Evolutionary conservation across 1,139 yeast genomes (phyloP), one percentile per base, ranked within the genome.

Genomic region (Diutina pseudorugosa): DNA sequence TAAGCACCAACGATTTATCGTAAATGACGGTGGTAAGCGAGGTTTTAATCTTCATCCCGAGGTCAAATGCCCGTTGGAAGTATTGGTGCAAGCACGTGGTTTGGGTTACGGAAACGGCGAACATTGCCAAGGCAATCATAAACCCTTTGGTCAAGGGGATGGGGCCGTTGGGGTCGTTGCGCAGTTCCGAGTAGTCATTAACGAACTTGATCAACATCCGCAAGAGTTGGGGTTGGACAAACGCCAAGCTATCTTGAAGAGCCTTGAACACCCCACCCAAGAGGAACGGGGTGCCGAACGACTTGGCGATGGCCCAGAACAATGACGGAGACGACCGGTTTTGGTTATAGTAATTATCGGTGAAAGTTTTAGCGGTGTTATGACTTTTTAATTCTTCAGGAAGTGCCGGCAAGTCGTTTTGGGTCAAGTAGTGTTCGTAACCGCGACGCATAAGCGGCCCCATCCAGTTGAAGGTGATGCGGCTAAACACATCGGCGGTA

Each of bases 401-500:
- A 55, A 93, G 74, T 19, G 80, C 77, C 16, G 97, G 97, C 58
- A 93, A 75, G 66, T 93, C 98, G 2, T 72, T 71, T 61, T 86
- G 93, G 11, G 83, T 77, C 58, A 93, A 73, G 64, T 69, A 93
- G 54, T 84, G 83, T 30, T 73, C 67, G 63, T 86, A 88, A 23
- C 99, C 99, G 55, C 77, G 78, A 62, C 76, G 83, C 96, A 93
- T 91, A 62, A 93, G 72, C 4, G 84, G 87, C 2, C 91, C 80
- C 95, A 93, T 86, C 99, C 99, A 93, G 47, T 81, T 73, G 65
- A 93, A 93, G 0, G 95, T 82, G 55, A 94, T 72, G 56, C 79
- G 76, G 18, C 95, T 82, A 61, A 91, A 90, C 23, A 90, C 70
- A 62, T 91, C 86, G 12, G 99, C 95, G 41, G 70, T 69, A 61